Conservation (phyloP, 2,329 filamentous ascomycete genomes). For the Exophiala spinifera region DNA sequence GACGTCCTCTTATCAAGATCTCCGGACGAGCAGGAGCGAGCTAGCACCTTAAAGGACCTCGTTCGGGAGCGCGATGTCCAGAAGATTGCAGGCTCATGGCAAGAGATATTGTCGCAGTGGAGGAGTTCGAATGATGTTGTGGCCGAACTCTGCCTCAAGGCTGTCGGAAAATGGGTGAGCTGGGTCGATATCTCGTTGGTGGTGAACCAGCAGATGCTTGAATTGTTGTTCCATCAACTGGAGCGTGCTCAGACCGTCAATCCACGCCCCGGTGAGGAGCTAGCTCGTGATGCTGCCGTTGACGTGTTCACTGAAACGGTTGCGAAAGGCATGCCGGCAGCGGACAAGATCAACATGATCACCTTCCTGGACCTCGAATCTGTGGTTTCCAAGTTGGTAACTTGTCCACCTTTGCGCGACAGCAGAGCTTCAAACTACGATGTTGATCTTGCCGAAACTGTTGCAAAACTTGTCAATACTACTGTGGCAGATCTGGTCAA, state of each 20-base stretch:
- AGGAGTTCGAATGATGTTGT: conserved; percentile 66
- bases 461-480: conserved; percentile 93
- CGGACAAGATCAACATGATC: conserved; percentile 93
- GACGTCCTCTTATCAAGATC: conserved; percentile 82
- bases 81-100: conserved; percentile 87
- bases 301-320: conserved; percentile 95
- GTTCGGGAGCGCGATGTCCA: conserved; percentile 81
- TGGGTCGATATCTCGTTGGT: conserved; percentile 97
- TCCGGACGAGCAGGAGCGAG: conserved; percentile 74
- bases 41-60: conserved; percentile 86
- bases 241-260: conserved; percentile 65
- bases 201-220: conserved; percentile 84
- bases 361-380: conserved; percentile 81
- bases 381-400: conserved; percentile 81
- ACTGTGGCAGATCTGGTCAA: conserved; percentile 82
- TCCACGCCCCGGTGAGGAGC: conserved; percentile 69
- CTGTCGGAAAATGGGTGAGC: conserved; percentile 96
- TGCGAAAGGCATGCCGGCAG: conserved; percentile 93
- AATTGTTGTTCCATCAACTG: conserved; percentile 78
- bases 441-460: conserved; percentile 88
- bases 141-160: conserved; percentile 82
- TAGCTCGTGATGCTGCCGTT: conserved; percentile 83
- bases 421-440: conserved; percentile 85
- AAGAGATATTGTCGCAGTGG: conserved; percentile 81
- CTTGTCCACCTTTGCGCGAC: conserved; percentile 75